phyloP scores from a whole-genome alignment of 1,139 yeast species.

The Geotrichum fermentans region DNA sequence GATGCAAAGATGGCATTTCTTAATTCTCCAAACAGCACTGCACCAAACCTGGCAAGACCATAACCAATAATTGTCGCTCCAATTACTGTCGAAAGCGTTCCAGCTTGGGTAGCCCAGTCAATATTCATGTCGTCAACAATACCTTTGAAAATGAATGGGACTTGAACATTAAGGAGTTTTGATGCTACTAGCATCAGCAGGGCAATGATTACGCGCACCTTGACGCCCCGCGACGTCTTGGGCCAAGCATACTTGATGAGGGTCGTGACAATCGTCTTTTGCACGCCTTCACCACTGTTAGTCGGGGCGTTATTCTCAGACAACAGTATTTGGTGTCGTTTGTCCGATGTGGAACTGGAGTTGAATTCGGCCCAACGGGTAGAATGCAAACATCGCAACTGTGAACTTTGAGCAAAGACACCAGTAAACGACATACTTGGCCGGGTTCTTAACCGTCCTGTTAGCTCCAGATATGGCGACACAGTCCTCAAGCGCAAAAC shows the following conservation, averaged over 20 bases:
- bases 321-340: constrained; percentile 14
- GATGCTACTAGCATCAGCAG: constrained; percentile 67
- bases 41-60: constrained; percentile 92
- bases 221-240: constrained; percentile 59
- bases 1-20: constrained; percentile 93
- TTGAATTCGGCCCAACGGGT: constrained; percentile 4
- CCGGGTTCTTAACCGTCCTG: not conserved
- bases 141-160: constrained; percentile 86
- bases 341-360: constrained; percentile 15
- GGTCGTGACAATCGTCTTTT: constrained; percentile 30
- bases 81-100: constrained; percentile 51
- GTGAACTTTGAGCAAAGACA: not conserved
- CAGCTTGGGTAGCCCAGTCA: constrained; percentile 68
- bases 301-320: constrained; percentile 14
- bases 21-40: constrained; percentile 88
- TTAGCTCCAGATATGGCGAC: not conserved
- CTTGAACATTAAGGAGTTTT: constrained; percentile 85
- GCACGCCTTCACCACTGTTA: constrained; percentile 20
- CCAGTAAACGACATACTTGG: not conserved
- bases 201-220: constrained; percentile 71
- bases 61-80: constrained; percentile 79
- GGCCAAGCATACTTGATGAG: constrained; percentile 88
- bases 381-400: not conserved
- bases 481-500: not conserved
- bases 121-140: constrained; percentile 90